Base-by-base conservation (phyloP, 129 eudicot species). In the Silybum marianum region DNA sequence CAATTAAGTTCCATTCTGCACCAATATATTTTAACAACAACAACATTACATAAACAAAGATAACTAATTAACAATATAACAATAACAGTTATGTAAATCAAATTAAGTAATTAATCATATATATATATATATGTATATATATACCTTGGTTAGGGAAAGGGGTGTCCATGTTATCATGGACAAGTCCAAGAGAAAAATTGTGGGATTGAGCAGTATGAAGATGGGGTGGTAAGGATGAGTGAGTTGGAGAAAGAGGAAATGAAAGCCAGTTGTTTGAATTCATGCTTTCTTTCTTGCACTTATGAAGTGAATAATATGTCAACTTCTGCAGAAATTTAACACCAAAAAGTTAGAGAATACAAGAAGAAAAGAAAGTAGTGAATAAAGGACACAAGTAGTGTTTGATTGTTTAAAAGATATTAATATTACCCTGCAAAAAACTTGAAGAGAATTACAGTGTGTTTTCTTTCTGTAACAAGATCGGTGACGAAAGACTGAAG, bases 251-350 rank as follows among this genome's bases (percentile, higher is more conserved):
- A 67, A 92, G 88, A 75, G 99, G 99, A 81, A 95, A 95, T 0
- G 99, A 93, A 38, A 95, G 95, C 99, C 99, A 95, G 81, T 95
- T 95, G 86, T 93, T 95, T 82, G 99, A 89, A 87, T 93, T 93
- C 99, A 95, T 95, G 42, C 81, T 48, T 51, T 68, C 19, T 65
- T 83, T 85, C 83, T 67, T 69, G 9, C 6, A 24, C n/a, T 74
- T 30, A 51, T 40, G 54, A 82, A 75, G 75, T 9, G 48, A 48
- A 42, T 38, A 71, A 38, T 39, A 74, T 68, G 70, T 73, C 12
- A 72, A 54, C 73, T 76, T 89, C 92, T 92, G 92, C 88, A 89
- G 18, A 84, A 66, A 69, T 36, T 81, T 58, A 79, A 78, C 36
- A 86, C 16, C 48, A 76, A 81, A 81, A 13, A 72, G 63, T 30